A percentile compares a stretch with the other conserved stretches of the same genome.
Conservation (phyloP, 2,329 filamentous ascomycete species). For the Rhynchosporium graminicola region DNA sequence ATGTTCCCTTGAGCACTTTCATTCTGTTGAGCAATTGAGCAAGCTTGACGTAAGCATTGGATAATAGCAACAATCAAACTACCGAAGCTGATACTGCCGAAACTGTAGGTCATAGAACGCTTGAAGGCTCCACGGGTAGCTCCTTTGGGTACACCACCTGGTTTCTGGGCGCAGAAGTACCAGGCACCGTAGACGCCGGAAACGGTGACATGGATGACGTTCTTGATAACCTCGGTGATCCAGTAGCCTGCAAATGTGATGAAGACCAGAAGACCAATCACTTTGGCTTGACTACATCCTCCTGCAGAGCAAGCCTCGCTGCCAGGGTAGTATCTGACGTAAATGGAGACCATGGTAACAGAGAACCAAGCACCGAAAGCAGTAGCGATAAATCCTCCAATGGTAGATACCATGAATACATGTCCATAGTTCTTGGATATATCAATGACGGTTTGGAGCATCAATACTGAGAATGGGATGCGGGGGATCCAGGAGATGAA, state of each 20-base stretch:
- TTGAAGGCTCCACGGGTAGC: constrained; percentile 82
- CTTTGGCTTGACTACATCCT: constrained; percentile 69
- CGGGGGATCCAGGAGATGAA: constrained; percentile 88
- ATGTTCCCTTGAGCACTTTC: constrained; percentile 69
- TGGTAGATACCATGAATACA: constrained; percentile 80
- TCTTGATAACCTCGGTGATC: constrained; percentile 92
- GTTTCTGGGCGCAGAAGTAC: constrained; percentile 74
- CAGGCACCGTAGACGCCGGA: constrained; percentile 89
- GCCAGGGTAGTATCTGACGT: constrained; percentile 76
- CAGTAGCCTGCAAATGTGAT: constrained; percentile 92
- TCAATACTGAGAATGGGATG: constrained; percentile 88
- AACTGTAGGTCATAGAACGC: constrained; percentile 84
- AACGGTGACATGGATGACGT: constrained; percentile 85
- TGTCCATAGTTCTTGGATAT: constrained; percentile 83
- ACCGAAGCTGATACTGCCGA: constrained; percentile 86
- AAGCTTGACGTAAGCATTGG: constrained; percentile 79
- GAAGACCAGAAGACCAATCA: constrained; percentile 83
- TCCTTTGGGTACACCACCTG: constrained; percentile 68
- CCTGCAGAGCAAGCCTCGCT: constrained; percentile 48
- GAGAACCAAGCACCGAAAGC: constrained; percentile 84
- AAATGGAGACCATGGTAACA: constrained; percentile 82
- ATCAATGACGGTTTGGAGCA: constrained; percentile 84
- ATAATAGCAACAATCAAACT: constrained; percentile 85
- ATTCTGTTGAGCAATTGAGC: constrained; percentile 72
- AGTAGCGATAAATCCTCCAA: constrained; percentile 76